Conservation (phyloP, 495 filamentous ascomycete genomes). For the Trichocladium antarcticum region DNA sequence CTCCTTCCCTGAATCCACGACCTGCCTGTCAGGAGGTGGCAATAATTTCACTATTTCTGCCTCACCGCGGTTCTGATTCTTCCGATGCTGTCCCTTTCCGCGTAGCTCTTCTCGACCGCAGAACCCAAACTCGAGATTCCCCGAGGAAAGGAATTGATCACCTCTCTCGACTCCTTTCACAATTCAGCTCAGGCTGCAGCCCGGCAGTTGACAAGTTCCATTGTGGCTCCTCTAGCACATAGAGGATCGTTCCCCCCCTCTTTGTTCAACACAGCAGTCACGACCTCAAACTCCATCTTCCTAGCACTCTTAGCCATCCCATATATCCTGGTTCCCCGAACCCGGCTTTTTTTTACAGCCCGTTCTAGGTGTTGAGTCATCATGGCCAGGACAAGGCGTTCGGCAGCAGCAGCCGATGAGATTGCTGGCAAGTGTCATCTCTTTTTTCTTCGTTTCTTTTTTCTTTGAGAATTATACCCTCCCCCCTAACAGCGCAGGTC, state of each 20-base stretch:
- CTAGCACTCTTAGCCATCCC: not conserved
- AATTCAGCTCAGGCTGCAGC: not conserved
- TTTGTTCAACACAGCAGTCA: not conserved
- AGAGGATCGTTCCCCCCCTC: not conserved
- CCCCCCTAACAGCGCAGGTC: too few species aligned
- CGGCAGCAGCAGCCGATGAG: slow-evolving; percentile 15
- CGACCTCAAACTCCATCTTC: not conserved
- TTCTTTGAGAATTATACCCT: not conserved
- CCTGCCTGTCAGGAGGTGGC: slow-evolving; percentile 8
- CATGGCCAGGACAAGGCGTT: slow-evolving; percentile 21
- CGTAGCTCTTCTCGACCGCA: not conserved
- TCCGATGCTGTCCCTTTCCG: too few species aligned
- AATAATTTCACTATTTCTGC: not conserved
- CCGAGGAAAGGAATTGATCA: not conserved
- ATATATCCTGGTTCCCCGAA: too few species aligned
- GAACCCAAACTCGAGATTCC: not conserved
- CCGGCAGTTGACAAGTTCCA: too few species aligned
- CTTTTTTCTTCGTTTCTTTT: not conserved
- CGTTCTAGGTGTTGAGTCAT: not conserved
- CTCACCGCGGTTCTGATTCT: not conserved
- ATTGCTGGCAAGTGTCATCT: slow-evolving; percentile 13
- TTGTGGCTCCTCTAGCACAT: not conserved
- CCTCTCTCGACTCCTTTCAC: not conserved
- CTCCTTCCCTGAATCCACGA: not conserved
- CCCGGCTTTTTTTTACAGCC: not conserved